These are phyloP conservation scores for Trichoderma guizhouense DNA, from an alignment of 2,329 filamentous ascomycete genomes.

Conservation along the genomic window DNA sequence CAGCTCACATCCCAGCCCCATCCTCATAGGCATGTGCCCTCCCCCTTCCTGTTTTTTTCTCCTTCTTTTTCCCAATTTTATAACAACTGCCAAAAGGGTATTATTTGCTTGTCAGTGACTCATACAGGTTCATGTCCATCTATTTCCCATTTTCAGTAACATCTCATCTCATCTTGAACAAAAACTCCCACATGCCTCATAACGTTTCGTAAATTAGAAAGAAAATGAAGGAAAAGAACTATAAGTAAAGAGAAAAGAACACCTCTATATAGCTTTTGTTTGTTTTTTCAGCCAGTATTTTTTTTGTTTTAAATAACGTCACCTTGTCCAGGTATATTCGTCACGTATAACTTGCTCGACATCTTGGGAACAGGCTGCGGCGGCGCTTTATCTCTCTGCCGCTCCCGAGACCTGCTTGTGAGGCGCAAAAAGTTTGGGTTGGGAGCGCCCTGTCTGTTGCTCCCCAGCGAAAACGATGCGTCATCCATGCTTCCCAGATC, in stretches of 20 bases:
- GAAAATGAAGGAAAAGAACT: not conserved
- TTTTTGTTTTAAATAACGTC: conserved; percentile 32
- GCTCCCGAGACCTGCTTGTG: conserved; percentile 33
- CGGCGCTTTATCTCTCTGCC: conserved; percentile 33
- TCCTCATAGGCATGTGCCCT: not conserved
- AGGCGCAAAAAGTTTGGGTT: conserved; percentile 39
- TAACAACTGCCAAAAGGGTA: conserved; percentile 10
- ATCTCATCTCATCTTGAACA: not conserved
- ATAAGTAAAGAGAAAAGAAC: not conserved
- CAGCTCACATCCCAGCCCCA: not conserved
- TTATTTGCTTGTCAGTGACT: conserved; percentile 8
- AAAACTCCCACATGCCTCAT: not conserved
- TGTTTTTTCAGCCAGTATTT: not conserved
- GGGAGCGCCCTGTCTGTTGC: conserved; percentile 52
- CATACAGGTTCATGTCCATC: not conserved
- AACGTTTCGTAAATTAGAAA: not conserved
- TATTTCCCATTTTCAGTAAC: conserved; percentile 2
- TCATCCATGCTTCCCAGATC: conserved; percentile 37
- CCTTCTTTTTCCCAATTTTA: not conserved
- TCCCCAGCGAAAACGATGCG: conserved; percentile 55
- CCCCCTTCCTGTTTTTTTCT: not conserved
- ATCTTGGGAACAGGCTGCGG: conserved; percentile 43
- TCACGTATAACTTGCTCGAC: conserved; percentile 32
- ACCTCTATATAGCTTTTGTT: not conserved
- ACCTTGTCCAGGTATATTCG: conserved; percentile 34